Base-by-base conservation (phyloP, 345 rosid species). In the Lagerstroemia speciosa region DNA sequence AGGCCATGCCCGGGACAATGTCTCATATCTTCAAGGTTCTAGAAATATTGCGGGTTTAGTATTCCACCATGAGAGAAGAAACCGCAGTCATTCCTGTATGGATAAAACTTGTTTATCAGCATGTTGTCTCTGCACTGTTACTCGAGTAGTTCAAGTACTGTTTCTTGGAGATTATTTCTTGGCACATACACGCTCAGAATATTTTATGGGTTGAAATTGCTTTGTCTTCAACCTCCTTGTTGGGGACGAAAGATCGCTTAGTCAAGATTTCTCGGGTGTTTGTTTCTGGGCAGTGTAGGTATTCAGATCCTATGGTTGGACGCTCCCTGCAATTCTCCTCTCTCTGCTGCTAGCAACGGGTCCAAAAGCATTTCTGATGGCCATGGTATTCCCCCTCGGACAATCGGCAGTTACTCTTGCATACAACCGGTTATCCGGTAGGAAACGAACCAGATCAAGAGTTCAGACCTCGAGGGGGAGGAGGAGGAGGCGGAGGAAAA, bases 281-380 rank as follows among this genome's bases (percentile, higher is more conserved):
- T n/a, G 41, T 48, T 37, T 67, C 67, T 70, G 76, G 74, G 69
- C 73, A 68, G 74, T 76, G 75, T 79, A 84, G 93, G 80, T 76
- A 53, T 80, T 83, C 67, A 79, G 78, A 78, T 84, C 90, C 64
- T 85, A 67, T 69, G 93, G 93, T 41, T 85, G 85, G 90, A 22
- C 61, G 14, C 79, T 82, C 69, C 90, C 90, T 3, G 71, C 69
- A n/a, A 70, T 84, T 68, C 61, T 82, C 52, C 22, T 79, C 36
- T 81, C 90, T 1, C 50, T 62, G 50, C 64, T 88, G 62, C 29
- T 76, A 61, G 83, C 87, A 55, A 69, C 78, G n/a, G 93, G 90
- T 45, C 88, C 80, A n/a, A 82, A 85, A 73, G 85, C 93, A 43
- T 82, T 88, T 69, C 71, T 85, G 61, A 61, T 65, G 74, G 55